phyloP scores from a whole-genome alignment of 345 rosid genomes.

The Jatropha curcas region DNA sequence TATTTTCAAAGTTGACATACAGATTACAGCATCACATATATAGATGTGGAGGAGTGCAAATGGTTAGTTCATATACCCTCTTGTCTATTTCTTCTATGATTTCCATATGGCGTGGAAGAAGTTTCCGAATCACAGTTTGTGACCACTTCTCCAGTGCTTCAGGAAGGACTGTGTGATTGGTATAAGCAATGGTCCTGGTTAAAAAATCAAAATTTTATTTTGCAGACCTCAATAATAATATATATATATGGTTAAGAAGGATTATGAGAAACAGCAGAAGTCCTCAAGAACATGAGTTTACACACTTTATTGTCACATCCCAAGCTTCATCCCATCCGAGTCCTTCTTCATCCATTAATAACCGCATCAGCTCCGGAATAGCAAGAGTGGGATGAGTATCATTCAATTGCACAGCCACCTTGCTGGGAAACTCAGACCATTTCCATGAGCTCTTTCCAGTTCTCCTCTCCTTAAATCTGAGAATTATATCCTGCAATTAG shows the following conservation, averaged over 20 bases:
- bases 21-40: slow-evolving; percentile 11
- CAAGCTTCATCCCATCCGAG: slow-evolving; percentile 99
- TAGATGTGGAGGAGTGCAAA: slow-evolving; percentile 16
- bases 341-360: slow-evolving; percentile 85
- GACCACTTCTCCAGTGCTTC: slow-evolving; percentile 99
- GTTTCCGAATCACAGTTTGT: slow-evolving; percentile 88
- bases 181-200: slow-evolving; percentile 87
- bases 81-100: slow-evolving; percentile 91
- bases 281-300: slow-evolving; percentile 5
- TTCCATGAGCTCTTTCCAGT: slow-evolving; percentile 47
- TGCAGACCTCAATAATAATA: slow-evolving; percentile 16
- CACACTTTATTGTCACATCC: slow-evolving; percentile 78
- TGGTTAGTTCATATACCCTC: slow-evolving; percentile 49
- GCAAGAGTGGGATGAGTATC: slow-evolving; percentile 99
- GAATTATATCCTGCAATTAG: slow-evolving; percentile 74
- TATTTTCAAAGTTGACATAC: slow-evolving; percentile 13
- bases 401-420: slow-evolving; percentile 92
- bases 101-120: slow-evolving; percentile 99
- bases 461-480: slow-evolving; percentile 80
- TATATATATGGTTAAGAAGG: slow-evolving; percentile 11
- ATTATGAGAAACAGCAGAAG: background rate
- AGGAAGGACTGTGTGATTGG: slow-evolving; percentile 98
- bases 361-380: slow-evolving; percentile 93
- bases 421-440: slow-evolving; percentile 91
- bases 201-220: slow-evolving; percentile 23